Evolutionary conservation across 805 yeast species (phyloP).

Genomic region (Lachancea quebecensis): DNA sequence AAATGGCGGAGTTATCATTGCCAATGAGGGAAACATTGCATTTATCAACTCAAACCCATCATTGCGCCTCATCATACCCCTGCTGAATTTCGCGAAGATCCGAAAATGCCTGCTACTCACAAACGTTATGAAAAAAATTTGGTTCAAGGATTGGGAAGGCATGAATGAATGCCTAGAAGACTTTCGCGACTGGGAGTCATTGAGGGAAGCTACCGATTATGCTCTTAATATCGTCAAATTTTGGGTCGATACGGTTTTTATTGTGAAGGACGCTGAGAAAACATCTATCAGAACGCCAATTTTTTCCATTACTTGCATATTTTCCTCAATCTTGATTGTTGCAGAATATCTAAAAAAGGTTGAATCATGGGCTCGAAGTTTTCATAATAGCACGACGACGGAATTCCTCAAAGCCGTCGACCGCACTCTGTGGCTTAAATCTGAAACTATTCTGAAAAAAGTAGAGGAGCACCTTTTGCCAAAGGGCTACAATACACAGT

Average conservation of each 20-base stretch:
- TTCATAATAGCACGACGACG: conserved; percentile 20
- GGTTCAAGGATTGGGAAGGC: conserved; percentile 60
- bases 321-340: conserved; percentile 53
- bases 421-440: conserved; percentile 56
- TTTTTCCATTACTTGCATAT: conserved; percentile 64
- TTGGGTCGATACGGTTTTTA: conserved; percentile 68
- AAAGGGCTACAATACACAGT: conserved; percentile 42
- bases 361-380: conserved; percentile 45
- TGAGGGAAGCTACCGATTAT: conserved; percentile 55
- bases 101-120: conserved; percentile 56
- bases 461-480: conserved; percentile 55
- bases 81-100: conserved; percentile 60
- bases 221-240: conserved; percentile 54
- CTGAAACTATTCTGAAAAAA: conserved; percentile 52
- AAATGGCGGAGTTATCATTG: conserved; percentile 56
- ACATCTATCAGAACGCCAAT: conserved; percentile 70
- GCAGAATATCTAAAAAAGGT: conserved; percentile 54
- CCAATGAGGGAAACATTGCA: conserved; percentile 37
- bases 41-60: conserved; percentile 46
- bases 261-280: conserved; percentile 56
- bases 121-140: conserved; percentile 51
- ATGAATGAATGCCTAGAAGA: conserved; percentile 50
- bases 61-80: conserved; percentile 58
- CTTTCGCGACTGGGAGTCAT: conserved; percentile 52
- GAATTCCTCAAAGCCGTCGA: conserved; percentile 40